These are phyloP conservation scores for Lactarius sanguifluus DNA, from an alignment of 768 basidiomycete genomes.

Conservation along the genomic window DNA sequence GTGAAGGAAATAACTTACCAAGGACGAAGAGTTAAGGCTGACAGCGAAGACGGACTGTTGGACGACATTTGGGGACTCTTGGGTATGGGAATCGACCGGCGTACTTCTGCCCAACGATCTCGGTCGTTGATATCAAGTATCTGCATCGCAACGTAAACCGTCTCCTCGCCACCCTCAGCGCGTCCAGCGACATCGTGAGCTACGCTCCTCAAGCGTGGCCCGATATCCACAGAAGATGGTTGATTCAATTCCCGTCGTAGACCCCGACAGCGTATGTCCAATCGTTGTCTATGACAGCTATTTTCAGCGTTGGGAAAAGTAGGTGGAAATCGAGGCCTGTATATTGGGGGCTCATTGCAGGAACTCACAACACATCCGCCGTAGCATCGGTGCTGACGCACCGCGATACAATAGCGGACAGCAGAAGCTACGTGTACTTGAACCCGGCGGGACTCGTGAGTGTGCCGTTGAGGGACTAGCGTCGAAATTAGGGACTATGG, in stretches of 20 bases:
- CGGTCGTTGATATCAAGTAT: slow-evolving; percentile 48
- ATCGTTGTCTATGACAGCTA: slow-evolving; percentile 71
- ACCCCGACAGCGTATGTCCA: slow-evolving; percentile 57
- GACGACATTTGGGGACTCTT: slow-evolving; percentile 54
- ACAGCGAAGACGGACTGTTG: slow-evolving; percentile 78
- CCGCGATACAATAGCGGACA: not conserved
- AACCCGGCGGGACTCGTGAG: not conserved
- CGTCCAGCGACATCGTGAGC: slow-evolving; percentile 58
- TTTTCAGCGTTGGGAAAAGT: slow-evolving; percentile 51
- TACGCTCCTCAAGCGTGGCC: slow-evolving; percentile 40
- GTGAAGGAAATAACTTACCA: slow-evolving; percentile 36
- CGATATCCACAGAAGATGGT: slow-evolving; percentile 34
- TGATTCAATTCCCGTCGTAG: too few relatives aligned
- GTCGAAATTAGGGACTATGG: not conserved
- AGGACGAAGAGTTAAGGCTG: slow-evolving; percentile 68
- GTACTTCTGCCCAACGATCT: slow-evolving; percentile 77
- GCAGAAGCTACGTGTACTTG: not conserved
- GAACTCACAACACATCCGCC: not conserved
- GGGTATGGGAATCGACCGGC: slow-evolving; percentile 31
- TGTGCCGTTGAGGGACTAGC: not conserved
- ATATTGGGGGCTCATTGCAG: slow-evolving; percentile 56
- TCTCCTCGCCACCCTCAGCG: slow-evolving; percentile 50
- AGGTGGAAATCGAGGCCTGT: slow-evolving; percentile 35
- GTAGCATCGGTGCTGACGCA: not conserved
- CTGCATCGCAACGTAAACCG: slow-evolving; percentile 66